These are phyloP conservation scores for Begonia loranthoides DNA, from an alignment of 306 rosid species.

Conservation along the genomic window DNA sequence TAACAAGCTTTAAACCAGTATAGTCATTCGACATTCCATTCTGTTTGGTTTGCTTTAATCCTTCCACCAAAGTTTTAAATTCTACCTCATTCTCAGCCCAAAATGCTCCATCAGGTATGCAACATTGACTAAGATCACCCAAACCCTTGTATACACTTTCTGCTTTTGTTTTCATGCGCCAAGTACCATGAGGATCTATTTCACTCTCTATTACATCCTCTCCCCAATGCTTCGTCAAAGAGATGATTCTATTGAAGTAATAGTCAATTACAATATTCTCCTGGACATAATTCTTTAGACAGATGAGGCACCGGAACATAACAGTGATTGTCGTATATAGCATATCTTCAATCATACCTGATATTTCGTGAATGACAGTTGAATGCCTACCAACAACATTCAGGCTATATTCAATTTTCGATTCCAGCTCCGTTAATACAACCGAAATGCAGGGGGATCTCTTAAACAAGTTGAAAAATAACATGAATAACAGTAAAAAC, in stretches of 20 bases:
- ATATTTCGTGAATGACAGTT: too few species aligned
- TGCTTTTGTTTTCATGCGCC: constrained; percentile 79
- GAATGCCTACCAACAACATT: too few species aligned
- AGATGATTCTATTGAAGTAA: constrained; percentile 70
- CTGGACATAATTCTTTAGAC: constrained; percentile 79
- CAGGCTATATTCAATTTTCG: too few species aligned
- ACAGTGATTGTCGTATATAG: too few species aligned
- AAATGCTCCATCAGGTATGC: constrained; percentile 54
- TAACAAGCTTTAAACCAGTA: constrained; percentile 58
- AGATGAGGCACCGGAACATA: constrained; percentile 89
- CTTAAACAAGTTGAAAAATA: too few species aligned
- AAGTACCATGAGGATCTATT: constrained; percentile 88
- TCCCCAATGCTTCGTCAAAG: constrained; percentile 67
- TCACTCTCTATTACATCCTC: constrained; percentile 84
- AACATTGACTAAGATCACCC: constrained; percentile 67
- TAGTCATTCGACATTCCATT: constrained; percentile 72
- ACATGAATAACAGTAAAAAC: too few species aligned
- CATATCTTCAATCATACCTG: too few species aligned
- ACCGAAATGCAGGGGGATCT: too few species aligned
- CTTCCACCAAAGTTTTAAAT: constrained; percentile 31
- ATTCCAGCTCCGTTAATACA: too few species aligned
- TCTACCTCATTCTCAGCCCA: constrained; percentile 29
- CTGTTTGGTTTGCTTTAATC: constrained; percentile 55
- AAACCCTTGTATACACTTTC: constrained; percentile 66
- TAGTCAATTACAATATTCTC: constrained; percentile 82